phyloP scores from a whole-genome alignment of 148 eudicot genomes.

The Camellia sinensis region DNA sequence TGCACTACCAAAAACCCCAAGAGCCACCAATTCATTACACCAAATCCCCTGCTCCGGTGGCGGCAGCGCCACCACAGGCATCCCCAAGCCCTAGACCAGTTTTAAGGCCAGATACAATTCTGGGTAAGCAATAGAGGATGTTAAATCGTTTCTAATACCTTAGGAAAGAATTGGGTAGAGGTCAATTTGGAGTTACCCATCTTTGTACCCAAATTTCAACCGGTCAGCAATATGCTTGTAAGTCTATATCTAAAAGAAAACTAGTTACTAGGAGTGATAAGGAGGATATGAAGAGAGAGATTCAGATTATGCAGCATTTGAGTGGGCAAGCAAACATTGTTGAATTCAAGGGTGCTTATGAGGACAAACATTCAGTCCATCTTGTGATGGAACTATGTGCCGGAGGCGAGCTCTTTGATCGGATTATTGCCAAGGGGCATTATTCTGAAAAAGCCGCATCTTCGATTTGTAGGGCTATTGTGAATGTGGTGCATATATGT shows the following conservation, averaged over 20 bases:
- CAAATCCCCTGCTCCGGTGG: slow-evolving; percentile 32
- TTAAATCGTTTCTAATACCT: slow-evolving; percentile 49
- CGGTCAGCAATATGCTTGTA: slow-evolving; percentile 64
- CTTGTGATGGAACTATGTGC: slow-evolving; percentile 89
- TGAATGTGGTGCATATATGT: slow-evolving; percentile 79
- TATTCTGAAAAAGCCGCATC: slow-evolving; percentile 83
- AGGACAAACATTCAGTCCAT: slow-evolving; percentile 61
- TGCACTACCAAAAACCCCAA: slow-evolving; percentile 16
- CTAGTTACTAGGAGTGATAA: slow-evolving; percentile 63
- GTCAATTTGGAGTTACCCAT: slow-evolving; percentile 74
- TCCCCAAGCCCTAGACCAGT: slow-evolving; percentile 33
- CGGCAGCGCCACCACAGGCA: slow-evolving; percentile 17
- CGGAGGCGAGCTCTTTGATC: slow-evolving; percentile 82
- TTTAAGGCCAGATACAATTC: slow-evolving; percentile 46
- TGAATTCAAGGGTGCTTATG: slow-evolving; percentile 83
- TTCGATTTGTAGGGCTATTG: slow-evolving; percentile 62
- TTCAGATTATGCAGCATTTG: slow-evolving; percentile 86
- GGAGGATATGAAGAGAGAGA: slow-evolving; percentile 81
- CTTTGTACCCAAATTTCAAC: slow-evolving; percentile 44
- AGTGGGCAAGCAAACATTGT: slow-evolving; percentile 83
- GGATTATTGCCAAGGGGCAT: slow-evolving; percentile 79
- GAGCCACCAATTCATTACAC: slow-evolving; percentile 27
- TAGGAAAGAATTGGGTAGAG: slow-evolving; percentile 77
- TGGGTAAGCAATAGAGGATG: slow-evolving; percentile 78
- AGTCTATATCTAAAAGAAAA: slow-evolving; percentile 73